Evolutionary conservation across 2,329 filamentous ascomycete genomes (phyloP), one percentile per base, ranked within the genome.

Genomic region (Kalaharituber pfeilii): DNA sequence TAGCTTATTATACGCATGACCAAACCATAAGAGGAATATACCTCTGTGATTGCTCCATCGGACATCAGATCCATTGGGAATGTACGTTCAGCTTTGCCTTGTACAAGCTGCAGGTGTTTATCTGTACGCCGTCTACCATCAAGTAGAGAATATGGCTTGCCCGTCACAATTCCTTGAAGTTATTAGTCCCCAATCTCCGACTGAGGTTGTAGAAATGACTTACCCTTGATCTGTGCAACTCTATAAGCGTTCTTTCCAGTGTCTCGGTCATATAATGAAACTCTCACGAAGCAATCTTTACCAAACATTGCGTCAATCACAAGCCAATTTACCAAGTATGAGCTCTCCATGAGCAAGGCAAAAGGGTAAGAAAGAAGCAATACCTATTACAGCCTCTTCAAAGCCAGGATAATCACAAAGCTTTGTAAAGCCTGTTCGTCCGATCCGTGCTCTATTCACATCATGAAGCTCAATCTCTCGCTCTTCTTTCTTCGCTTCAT

Each of bases 391-490:
- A 27, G 83, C 76, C 7, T 83, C 72, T 54, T 94, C 84, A 62
- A 98, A 95, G 3, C 82, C 82, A 9, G 91, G 91, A 62, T 88
- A 89, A 71, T 94, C 94, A 73, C 87, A 95, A 53, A 94, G 83
- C 64, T 89, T 80, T 5, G 84, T 82, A 67, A 98, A 94, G 65
- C 87, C 84, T 61, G 78, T 83, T 58, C 91, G 79, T 50, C 88
- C 86, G 56, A 98, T 77, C 55, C 86, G 80, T 52, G 89, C 79
- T 51, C 85, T 79, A 65, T 96, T 84, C 60, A 89, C 80, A 53
- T 58, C 62, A 20, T 53, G 30, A 18, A 57, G 54, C 24, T 28
- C 45, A 39, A 57, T 60, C 45, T 55, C 60, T 47, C 55, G 55
- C 55, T 51, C 50, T 44, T 58, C 59, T 51, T 44, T 51, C 54